A percentile compares a stretch with the other conserved stretches of the same genome.
Evolutionary conservation across 2,329 filamentous ascomycete species (phyloP).

Genomic region (Trichoderma simmonsii): DNA sequence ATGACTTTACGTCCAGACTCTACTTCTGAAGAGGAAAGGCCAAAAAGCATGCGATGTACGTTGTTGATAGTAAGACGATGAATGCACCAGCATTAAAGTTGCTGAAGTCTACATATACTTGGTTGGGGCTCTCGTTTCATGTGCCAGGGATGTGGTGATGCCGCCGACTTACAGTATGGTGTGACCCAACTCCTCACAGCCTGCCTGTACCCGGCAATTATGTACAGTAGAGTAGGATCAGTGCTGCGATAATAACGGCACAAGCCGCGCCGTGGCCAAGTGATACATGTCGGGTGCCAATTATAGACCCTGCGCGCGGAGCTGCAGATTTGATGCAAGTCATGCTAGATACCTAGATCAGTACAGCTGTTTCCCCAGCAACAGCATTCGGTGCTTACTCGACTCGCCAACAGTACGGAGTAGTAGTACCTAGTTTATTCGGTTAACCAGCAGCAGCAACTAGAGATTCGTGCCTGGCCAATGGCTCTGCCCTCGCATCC

Average conservation of each 20-base stretch:
- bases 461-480: background rate
- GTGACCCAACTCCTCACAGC: background rate
- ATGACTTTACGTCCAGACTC: conserved; percentile 20
- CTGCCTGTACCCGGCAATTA: background rate
- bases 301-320: background rate
- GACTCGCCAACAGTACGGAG: background rate
- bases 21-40: conserved; percentile 18
- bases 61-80: conserved; percentile 39
- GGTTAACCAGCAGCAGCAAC: background rate
- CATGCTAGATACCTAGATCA: background rate
- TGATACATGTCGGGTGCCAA: background rate
- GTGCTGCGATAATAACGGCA: background rate
- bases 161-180: background rate
- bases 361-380: background rate
- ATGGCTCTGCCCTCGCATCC: background rate
- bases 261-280: background rate
- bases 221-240: background rate
- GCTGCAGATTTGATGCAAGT: conserved; percentile 4
- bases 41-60: conserved; percentile 28
- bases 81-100: conserved; percentile 7
- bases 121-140: background rate
- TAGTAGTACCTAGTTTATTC: background rate
- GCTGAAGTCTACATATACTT: background rate
- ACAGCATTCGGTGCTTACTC: background rate
- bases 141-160: background rate